Evolutionary conservation across 169 alveolate genomes (phyloP).

Genomic region (Babesia divergens): DNA sequence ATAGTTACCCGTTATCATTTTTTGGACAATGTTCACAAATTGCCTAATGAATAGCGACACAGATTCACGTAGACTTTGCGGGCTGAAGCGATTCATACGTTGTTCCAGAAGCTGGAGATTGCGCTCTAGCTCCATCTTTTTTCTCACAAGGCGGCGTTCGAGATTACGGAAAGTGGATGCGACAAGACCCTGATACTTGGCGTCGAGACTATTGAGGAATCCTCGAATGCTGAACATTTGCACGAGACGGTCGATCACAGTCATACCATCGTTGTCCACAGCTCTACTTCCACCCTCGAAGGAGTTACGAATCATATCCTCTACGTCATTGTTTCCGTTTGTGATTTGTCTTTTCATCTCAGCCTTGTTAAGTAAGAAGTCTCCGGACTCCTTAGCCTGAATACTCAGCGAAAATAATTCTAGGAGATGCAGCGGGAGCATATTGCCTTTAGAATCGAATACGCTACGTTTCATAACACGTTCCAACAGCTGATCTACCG

Average conservation of each 20-base stretch:
- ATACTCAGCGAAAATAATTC: constrained; percentile 80
- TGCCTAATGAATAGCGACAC: constrained; percentile 80
- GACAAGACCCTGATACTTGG: constrained; percentile 77
- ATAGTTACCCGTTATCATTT: constrained; percentile 84
- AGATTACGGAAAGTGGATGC: constrained; percentile 73
- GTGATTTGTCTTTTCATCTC: constrained; percentile 79
- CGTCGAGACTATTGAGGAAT: constrained; percentile 75
- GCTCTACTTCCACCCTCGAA: constrained; percentile 7
- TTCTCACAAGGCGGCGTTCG: constrained; percentile 75
- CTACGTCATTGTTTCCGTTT: constrained; percentile 67
- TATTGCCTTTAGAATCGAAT: constrained; percentile 72
- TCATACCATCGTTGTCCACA: constrained; percentile 63
- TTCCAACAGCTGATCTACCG: constrained; percentile 77
- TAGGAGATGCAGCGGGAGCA: constrained; percentile 78
- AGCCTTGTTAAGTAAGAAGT: constrained; percentile 72
- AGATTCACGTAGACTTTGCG: constrained; percentile 74
- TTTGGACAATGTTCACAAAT: constrained; percentile 78
- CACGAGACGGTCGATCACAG: constrained; percentile 64
- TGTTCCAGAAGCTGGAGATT: constrained; percentile 68
- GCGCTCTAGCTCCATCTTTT: constrained; percentile 73
- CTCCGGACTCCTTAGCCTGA: constrained; percentile 80
- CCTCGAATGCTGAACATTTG: constrained; percentile 72
- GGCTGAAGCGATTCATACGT: constrained; percentile 67
- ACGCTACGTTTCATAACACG: constrained; percentile 75
- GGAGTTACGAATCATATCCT: constrained; percentile 64